These are phyloP conservation scores for Euphrasia arctica DNA, from an alignment of 305 asterid genomes.

Conservation along the genomic window DNA sequence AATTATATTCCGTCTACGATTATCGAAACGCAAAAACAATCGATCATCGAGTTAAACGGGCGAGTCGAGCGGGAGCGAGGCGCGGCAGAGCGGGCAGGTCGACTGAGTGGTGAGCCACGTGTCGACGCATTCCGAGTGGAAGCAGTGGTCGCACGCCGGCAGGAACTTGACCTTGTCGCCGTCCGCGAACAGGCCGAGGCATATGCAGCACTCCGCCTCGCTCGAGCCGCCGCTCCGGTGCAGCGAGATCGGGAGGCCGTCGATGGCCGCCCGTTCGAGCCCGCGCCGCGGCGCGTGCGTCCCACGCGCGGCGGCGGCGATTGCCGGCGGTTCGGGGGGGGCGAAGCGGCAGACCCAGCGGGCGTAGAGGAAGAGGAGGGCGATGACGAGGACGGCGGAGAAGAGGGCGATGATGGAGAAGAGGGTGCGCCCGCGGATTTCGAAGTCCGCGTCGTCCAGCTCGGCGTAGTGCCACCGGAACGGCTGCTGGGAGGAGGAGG, in stretches of 20 bases:
- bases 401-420: slow-evolving; percentile 58
- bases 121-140: slow-evolving; percentile 79
- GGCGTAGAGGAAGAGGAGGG: slow-evolving; percentile 52
- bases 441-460: slow-evolving; percentile 66
- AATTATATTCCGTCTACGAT: too few relatives aligned
- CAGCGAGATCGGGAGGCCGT: slow-evolving; percentile 45
- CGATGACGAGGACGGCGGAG: slow-evolving; percentile 40
- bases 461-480: slow-evolving; percentile 77
- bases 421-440: slow-evolving; percentile 64
- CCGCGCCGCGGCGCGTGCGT: slow-evolving; percentile 43
- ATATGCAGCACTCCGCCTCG: slow-evolving; percentile 67
- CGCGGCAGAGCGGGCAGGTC: slow-evolving; percentile 81
- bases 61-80: slow-evolving; percentile 50
- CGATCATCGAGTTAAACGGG: slow-evolving; percentile 35
- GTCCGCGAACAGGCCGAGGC: slow-evolving; percentile 54
- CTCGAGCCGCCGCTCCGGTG: slow-evolving; percentile 18
- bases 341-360: slow-evolving; percentile 57
- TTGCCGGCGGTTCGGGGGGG: slow-evolving; percentile 3
- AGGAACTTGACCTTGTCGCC: slow-evolving; percentile 66
- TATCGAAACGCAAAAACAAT: not conserved
- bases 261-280: slow-evolving; percentile 40
- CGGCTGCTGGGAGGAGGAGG: slow-evolving; percentile 30
- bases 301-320: slow-evolving; percentile 10
- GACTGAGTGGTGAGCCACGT: slow-evolving; percentile 69
- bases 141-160: slow-evolving; percentile 60